Evolutionary conservation across 176 grass and related monocot species (phyloP), one percentile per base, ranked within the genome.

Genomic region (Musa itinerans): DNA sequence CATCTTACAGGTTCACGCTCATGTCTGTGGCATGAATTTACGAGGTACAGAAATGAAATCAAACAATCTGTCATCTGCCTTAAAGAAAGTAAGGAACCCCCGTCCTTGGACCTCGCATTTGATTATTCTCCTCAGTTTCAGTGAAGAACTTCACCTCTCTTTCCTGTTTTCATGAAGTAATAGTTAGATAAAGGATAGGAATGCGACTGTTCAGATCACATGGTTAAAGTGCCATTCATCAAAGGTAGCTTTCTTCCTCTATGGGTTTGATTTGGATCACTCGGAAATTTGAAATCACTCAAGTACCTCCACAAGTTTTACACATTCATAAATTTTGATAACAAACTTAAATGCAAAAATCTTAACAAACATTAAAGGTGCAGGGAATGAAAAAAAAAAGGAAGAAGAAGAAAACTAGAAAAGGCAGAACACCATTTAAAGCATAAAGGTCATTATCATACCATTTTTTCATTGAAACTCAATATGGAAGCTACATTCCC

Each of bases 401-500:
- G 13, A 14, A 74, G 7, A 20, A 74, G 80, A 54, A 54, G 26
- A 74, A 76, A 8, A 29, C 50, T 24, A 63, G 23, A 34, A 8
- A 8, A 50, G 8, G 12, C 62, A 61, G 34, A 43, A 43, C 34
- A 43, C 34, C 34, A 43, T 43, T 43, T 43, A 43, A 5, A 43
- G 34, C 21, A 50, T 50, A 21, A 51, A 50, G 50, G 11, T 20
- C 19, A 16, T 22, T 70, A 63, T 51, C 83, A 63, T 93, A 93
- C 94, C 94, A 98, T 98, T 66, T 87, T 93, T 50, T 98, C 90
- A 61, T 86, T 88, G 80, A 98, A 98, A 86, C 94, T 98, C 71
- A 98, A 81, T 83, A 98, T 98, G 57, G 94, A 98, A 78, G 94
- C 94, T 16, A 98, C 94, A 84, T 93, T 98, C 64, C 94, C 94